Conservation (phyloP, 169 alveolate genomes). For the Plasmodium yoelii region DNA sequence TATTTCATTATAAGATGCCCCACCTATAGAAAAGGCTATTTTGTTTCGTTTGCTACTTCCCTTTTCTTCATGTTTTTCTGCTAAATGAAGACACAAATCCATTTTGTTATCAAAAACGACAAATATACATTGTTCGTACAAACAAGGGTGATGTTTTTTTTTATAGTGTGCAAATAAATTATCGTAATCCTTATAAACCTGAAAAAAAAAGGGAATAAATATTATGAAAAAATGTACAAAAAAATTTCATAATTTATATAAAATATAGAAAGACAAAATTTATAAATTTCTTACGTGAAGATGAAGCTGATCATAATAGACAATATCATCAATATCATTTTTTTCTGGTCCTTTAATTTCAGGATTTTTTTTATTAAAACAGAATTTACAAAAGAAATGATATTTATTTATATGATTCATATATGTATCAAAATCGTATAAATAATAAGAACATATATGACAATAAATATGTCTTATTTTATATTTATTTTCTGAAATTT, state of each 20-base stretch:
- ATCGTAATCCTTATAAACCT: slow-evolving; percentile 80
- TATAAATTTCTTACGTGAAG: slow-evolving; percentile 29
- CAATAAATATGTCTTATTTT: slow-evolving; percentile 74
- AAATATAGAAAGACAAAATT: neutral
- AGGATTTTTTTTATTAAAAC: slow-evolving; percentile 52
- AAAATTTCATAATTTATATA: neutral
- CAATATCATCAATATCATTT: slow-evolving; percentile 33
- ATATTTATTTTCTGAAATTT: slow-evolving; percentile 42
- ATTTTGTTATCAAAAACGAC: slow-evolving; percentile 82
- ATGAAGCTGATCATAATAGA: slow-evolving; percentile 63
- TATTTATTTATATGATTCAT: slow-evolving; percentile 69
- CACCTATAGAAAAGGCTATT: slow-evolving; percentile 60
- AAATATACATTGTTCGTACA: slow-evolving; percentile 81
- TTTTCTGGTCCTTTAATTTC: slow-evolving; percentile 23
- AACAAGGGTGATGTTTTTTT: slow-evolving; percentile 79
- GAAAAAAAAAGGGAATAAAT: neutral
- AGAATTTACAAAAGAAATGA: slow-evolving; percentile 71
- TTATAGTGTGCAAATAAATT: slow-evolving; percentile 78
- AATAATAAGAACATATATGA: slow-evolving; percentile 54
- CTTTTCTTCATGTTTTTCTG: slow-evolving; percentile 76
- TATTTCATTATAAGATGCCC: slow-evolving; percentile 66
- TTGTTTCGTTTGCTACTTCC: slow-evolving; percentile 52
- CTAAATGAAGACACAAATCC: slow-evolving; percentile 79
- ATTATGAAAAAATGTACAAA: neutral
- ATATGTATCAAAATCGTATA: slow-evolving; percentile 69